Base-by-base conservation (phyloP, 495 filamentous ascomycete species). In the Hypoxylon rickii region DNA sequence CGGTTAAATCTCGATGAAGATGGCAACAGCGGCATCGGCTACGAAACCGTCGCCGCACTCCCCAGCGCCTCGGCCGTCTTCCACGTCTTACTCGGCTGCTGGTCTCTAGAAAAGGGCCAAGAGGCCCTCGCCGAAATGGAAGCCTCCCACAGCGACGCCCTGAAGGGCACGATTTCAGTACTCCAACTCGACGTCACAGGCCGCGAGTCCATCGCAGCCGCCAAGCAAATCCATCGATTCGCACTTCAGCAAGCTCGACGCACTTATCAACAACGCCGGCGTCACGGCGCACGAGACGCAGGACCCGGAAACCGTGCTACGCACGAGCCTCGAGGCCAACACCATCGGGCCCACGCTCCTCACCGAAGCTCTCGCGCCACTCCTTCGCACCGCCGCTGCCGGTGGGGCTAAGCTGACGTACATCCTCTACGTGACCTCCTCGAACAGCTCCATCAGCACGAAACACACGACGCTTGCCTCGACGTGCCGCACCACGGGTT, bases 241-340 rank as follows among this genome's bases (percentile, higher is more conserved):
- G 16, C 47, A 64, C 15, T 74, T 64, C 31, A 73, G 73, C 42
- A 65, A 53, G 26, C 38, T 81, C 0, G 79, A 81, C 52, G 70
- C 68, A 5, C 67, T 81, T 7, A 60, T 80, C 55, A 78, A 78
- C 66, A 81, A 80, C 45, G 77, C 73, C 7, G 75, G 74, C 24
- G 68, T 67, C 49, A 33, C 57, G 24, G 43, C 56, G 22, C 34
- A 33, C 40, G 32, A 44, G 15, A 38, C 31, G 6, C 12, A 22
- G 7, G 64, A 69, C 22, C 64, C 48, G n/a, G 20, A 51, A 4
- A 40, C 15, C 42, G 66, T 15, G 32, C 45, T 32, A 7, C 72
- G 55, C 61, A 54, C 67, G 18, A 70, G 74, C n/a, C 80, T 79
- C 73, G 71, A 78, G 46, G 70, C 77, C 44, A 83, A 83, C 64